Percentiles rank a stretch among this genome's conserved stretches.
These are phyloP conservation scores for Corymbia citriodora DNA, from an alignment of 441 rosid genomes.

Conservation along the genomic window DNA sequence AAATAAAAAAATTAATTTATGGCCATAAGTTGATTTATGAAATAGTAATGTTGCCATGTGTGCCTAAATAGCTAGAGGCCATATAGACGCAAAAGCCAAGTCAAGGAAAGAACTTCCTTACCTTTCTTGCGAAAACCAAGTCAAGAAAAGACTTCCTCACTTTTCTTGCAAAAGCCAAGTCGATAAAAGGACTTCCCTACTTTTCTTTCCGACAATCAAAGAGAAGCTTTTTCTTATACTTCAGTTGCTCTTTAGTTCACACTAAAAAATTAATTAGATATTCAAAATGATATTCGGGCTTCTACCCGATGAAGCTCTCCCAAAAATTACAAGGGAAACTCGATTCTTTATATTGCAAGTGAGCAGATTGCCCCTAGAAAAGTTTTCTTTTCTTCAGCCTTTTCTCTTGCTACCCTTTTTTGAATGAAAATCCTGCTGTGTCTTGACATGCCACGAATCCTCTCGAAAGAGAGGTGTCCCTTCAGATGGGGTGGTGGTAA, in stretches of 20 bases:
- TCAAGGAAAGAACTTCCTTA: background rate
- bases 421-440: background rate
- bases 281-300: background rate
- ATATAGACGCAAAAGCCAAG: background rate
- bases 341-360: background rate
- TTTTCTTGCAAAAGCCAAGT: background rate
- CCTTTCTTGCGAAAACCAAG: background rate
- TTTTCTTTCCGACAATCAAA: background rate
- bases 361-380: background rate
- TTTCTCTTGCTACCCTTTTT: background rate
- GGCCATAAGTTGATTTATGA: no score
- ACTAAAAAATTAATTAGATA: no score
- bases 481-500: background rate
- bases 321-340: background rate
- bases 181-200: background rate
- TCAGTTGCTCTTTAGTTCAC: no score
- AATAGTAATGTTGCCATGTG: no score
- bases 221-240: no score
- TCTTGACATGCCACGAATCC: background rate
- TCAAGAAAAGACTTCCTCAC: background rate
- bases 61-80: no score
- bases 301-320: background rate
- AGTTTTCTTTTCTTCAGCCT: background rate
- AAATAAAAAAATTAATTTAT: no score
- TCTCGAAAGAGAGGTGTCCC: background rate